Base-by-base conservation (phyloP, 352 stramenopile genomes). In the Thalassiosira ordinaria region DNA sequence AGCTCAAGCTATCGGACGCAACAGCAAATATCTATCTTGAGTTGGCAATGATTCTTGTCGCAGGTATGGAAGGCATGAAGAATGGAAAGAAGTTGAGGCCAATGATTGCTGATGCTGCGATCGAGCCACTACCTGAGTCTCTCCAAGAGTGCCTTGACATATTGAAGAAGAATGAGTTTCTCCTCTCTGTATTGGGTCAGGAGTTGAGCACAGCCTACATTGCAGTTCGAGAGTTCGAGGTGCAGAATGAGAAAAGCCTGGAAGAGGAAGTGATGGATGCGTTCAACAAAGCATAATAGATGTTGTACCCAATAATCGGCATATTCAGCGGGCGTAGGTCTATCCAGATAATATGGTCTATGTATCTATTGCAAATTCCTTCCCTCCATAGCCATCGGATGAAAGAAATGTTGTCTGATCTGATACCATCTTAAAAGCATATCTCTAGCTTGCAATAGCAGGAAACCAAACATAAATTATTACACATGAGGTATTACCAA, bases 1-100 rank as follows among this genome's bases (percentile, higher is more conserved):
- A 93, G 66, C 80, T 69, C 37, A 93, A 93, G 66, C 39, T 93
- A 9, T 69, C 68, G 7, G 89, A 93, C 75, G 53, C 61, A 20
- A 91, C 71, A 3, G 78, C 78, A 11, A 93, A 92, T 73, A 79
- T 90, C 49, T 92, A 93, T 71, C 56, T 93, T 0, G 85, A 82
- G 35, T 60, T 93, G 27, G 77, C 86, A 24, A 80, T 70, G 29
- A 81, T 92, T 37, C 60, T 93, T 29, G 80, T n/a, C n/a, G n/a
- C n/a, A n/a, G n/a, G 86, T 67, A 66, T 92, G 65, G 29, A 89
- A 46, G 87, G 86, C 0, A 87, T 94, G 47, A 74, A 70, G 13
- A 49, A 78, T 27, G 11, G 64, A 44, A 44, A 70, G 18, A 71
- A 37, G 13, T 63, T 94, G 46, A 62, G 89, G 26, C 82, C 81